Conservation (phyloP, 148 eudicot genomes). For the Cornus kousa region DNA sequence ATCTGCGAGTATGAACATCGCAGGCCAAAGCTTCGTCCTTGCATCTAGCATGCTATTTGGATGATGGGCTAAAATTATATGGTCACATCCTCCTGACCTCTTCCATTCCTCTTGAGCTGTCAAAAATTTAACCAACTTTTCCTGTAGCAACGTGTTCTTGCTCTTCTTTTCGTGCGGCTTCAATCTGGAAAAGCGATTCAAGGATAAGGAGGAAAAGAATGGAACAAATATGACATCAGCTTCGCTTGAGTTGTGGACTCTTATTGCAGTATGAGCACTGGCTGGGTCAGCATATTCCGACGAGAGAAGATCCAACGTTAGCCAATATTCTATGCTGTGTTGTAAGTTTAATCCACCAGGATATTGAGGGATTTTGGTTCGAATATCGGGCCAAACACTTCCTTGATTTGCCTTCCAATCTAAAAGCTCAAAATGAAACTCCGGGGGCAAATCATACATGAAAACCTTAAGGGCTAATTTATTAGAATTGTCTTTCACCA, state of each 20-base stretch:
- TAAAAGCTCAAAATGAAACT: constrained; percentile 80
- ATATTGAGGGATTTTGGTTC: constrained; percentile 57
- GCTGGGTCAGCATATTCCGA: constrained; percentile 54
- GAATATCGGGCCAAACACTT: constrained; percentile 81
- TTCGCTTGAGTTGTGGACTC: constrained; percentile 81
- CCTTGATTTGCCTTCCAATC: constrained; percentile 61
- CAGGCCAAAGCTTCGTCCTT: constrained; percentile 86
- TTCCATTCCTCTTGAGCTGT: constrained; percentile 83
- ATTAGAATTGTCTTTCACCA: constrained; percentile 19
- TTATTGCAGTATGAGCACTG: constrained; percentile 46
- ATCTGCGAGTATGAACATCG: constrained; percentile 79
- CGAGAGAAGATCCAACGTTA: constrained; percentile 77
- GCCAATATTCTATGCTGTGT: constrained; percentile 98
- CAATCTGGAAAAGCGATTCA: constrained; percentile 59
- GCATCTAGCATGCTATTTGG: constrained; percentile 89
- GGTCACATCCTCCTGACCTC: constrained; percentile 79
- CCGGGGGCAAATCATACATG: constrained; percentile 89
- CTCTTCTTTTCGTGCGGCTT: constrained; percentile 48
- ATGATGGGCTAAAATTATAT: constrained; percentile 87
- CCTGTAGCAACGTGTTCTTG: constrained; percentile 53
- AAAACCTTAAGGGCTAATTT: constrained; percentile 63
- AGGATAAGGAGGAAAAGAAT: constrained; percentile 83
- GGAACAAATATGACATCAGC: constrained; percentile 95
- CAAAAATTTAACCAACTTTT: constrained; percentile 68
- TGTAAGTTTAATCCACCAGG: constrained; percentile 95